These are phyloP conservation scores for Ceriops zippeliana DNA, from an alignment of 345 rosid genomes.

Conservation along the genomic window DNA sequence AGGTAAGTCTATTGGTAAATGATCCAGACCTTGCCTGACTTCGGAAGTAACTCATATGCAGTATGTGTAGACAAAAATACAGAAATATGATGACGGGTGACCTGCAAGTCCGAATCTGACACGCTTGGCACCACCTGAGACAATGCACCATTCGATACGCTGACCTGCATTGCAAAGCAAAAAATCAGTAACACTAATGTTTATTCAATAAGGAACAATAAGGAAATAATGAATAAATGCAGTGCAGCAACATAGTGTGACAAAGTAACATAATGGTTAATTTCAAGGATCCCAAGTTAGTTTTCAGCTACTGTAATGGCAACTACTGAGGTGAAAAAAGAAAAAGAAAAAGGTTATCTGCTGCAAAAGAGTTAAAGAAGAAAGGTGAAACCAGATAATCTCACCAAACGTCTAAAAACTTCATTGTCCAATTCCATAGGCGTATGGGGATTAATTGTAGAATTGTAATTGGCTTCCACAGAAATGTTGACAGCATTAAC, in stretches of 20 bases:
- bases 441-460: constrained; percentile 5
- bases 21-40: constrained; percentile 93
- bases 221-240: background rate
- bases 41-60: constrained; percentile 93
- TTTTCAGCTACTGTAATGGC: too few relatives aligned
- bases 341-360: too few relatives aligned
- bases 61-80: constrained; percentile 66
- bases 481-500: constrained; percentile 17
- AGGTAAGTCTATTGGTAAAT: constrained; percentile 18
- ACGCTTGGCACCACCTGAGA: constrained; percentile 10
- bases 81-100: constrained; percentile 27
- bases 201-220: background rate
- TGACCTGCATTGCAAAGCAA: constrained; percentile 34
- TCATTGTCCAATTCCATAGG: constrained; percentile 31
- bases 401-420: constrained; percentile 26
- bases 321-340: too few relatives aligned
- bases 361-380: background rate
- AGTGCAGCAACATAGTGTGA: constrained; percentile 3
- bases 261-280: background rate
- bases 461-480: constrained; percentile 22
- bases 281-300: too few relatives aligned
- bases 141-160: constrained; percentile 35
- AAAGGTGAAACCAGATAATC: constrained; percentile 10
- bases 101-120: constrained; percentile 26
- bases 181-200: background rate